Conservation (phyloP, 2,329 filamentous ascomycete species). For the Xylariaceae sp. region DNA sequence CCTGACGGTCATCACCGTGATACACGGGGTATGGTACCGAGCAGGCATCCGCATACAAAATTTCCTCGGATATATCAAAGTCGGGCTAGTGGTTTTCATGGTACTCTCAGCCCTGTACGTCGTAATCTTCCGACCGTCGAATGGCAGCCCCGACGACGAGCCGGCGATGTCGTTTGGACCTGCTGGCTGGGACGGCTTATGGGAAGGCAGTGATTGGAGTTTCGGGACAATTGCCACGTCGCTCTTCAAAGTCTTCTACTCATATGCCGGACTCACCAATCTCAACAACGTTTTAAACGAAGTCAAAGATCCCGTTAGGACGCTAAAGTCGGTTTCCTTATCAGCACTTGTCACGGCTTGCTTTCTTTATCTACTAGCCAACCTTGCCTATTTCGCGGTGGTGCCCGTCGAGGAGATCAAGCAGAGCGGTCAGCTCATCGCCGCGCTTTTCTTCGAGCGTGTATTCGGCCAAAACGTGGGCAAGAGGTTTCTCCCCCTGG, state of each 20-base stretch:
- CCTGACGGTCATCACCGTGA: conserved; percentile 61
- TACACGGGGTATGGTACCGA: conserved; percentile 65
- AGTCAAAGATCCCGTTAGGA: conserved; percentile 71
- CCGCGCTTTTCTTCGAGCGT: conserved; percentile 70
- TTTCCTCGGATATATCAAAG: conserved; percentile 67
- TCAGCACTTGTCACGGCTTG: conserved; percentile 67
- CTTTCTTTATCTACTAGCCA: conserved; percentile 70
- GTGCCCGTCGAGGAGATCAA: conserved; percentile 72
- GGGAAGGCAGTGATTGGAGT: conserved; percentile 72
- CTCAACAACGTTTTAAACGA: conserved; percentile 76
- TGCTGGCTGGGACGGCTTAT: conserved; percentile 59
- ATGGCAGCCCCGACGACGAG: conserved; percentile 26
- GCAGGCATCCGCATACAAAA: conserved; percentile 67
- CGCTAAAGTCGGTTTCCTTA: conserved; percentile 67
- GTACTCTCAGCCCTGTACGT: conserved; percentile 66
- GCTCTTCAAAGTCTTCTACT: conserved; percentile 73
- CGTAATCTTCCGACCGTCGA: conserved; percentile 52
- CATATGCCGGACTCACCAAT: conserved; percentile 70
- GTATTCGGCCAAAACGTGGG: conserved; percentile 67
- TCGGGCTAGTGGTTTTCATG: conserved; percentile 66
- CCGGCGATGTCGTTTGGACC: conserved; percentile 9
- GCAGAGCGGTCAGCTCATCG: conserved; percentile 70
- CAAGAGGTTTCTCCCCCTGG: conserved; percentile 63
- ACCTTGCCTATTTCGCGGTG: conserved; percentile 68
- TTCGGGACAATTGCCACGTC: conserved; percentile 72